Conservation (phyloP, 192 early-diverging fungal species). For the Podila horticola region DNA sequence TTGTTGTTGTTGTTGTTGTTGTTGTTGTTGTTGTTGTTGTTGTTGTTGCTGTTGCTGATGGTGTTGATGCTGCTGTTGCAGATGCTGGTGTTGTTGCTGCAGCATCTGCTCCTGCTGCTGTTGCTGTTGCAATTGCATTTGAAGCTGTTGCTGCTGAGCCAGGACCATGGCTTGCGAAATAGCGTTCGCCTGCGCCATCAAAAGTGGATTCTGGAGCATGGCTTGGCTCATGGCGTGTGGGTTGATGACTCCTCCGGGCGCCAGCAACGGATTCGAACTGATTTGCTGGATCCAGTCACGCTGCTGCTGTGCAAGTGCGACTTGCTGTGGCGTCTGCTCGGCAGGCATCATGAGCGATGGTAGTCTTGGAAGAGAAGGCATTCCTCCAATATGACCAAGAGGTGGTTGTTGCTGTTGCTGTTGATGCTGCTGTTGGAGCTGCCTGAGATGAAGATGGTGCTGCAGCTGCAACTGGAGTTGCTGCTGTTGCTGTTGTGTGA, state of each 20-base stretch:
- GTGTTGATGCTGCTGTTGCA: slow-evolving; percentile 20
- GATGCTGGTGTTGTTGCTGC: slow-evolving; percentile 24
- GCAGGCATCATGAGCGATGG: slow-evolving; percentile 13
- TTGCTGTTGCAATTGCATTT: slow-evolving; percentile 20
- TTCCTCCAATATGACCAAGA: background rate
- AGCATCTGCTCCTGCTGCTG: slow-evolving; percentile 17
- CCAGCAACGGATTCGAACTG: slow-evolving; percentile 14
- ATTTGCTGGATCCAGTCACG: slow-evolving; percentile 26
- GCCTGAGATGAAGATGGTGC: slow-evolving; percentile 45
- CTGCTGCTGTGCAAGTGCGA: slow-evolving; percentile 20
- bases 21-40: slow-evolving; percentile 11
- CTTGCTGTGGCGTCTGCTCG: slow-evolving; percentile 10
- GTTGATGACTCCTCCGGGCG: slow-evolving; percentile 20
- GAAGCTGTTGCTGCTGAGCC: slow-evolving; percentile 30
- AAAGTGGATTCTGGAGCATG: slow-evolving; percentile 23
- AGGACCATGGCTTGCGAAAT: slow-evolving; percentile 30
- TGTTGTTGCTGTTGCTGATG: slow-evolving; percentile 15
- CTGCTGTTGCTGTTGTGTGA: slow-evolving; percentile 47
- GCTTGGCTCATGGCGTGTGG: slow-evolving; percentile 28
- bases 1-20: slow-evolving; percentile 16
- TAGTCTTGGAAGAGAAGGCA: background rate
- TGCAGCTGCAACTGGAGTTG: slow-evolving; percentile 47
- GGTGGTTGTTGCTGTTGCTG: slow-evolving; percentile 38
- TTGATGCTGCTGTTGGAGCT: slow-evolving; percentile 47
- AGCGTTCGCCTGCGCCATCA: slow-evolving; percentile 25